phyloP scores from a whole-genome alignment of 2,329 filamentous ascomycete species.

The Hymenotorrendiella dingleyae region DNA sequence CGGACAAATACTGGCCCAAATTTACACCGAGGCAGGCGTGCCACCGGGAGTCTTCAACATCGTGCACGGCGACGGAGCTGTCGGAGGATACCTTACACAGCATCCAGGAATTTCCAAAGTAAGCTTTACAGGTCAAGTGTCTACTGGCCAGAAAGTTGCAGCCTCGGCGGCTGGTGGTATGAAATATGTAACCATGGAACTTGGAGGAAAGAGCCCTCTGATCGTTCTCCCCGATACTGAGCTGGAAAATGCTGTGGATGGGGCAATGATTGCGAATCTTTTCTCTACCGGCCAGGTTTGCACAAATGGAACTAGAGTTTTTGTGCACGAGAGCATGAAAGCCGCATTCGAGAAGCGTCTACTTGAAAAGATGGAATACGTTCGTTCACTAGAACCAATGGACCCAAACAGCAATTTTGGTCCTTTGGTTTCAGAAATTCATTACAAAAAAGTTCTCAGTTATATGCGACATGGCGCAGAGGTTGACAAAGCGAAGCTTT shows the following conservation, averaged over 20 bases:
- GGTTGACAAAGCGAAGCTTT: constrained; percentile 64
- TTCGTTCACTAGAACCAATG: constrained; percentile 68
- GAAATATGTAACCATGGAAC: constrained; percentile 90
- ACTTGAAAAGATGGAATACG: constrained; percentile 61
- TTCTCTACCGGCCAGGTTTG: constrained; percentile 88
- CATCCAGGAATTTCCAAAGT: constrained; percentile 76
- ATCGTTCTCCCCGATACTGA: constrained; percentile 76
- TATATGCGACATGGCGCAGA: constrained; percentile 75
- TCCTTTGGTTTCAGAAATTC: constrained; percentile 68
- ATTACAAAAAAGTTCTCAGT: constrained; percentile 69
- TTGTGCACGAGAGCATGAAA: constrained; percentile 64
- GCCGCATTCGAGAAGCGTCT: constrained; percentile 61
- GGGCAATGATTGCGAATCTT: constrained; percentile 92
- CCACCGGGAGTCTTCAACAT: constrained; percentile 84
- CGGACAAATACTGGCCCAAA: constrained; percentile 65
- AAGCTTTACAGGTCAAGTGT: constrained; percentile 83
- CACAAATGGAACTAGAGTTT: constrained; percentile 87
- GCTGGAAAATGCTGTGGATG: constrained; percentile 74
- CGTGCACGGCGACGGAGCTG: constrained; percentile 72
- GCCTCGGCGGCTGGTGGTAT: constrained; percentile 67
- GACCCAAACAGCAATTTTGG: constrained; percentile 75
- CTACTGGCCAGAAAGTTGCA: constrained; percentile 77
- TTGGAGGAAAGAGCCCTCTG: constrained; percentile 80
- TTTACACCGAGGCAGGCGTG: constrained; percentile 73
- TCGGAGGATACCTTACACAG: constrained; percentile 67